A percentile compares a stretch with the other conserved stretches of the same genome.
These are phyloP conservation scores for Fragilariopsis cylindrus DNA, from an alignment of 108 stramenopile species.

Conservation along the genomic window DNA sequence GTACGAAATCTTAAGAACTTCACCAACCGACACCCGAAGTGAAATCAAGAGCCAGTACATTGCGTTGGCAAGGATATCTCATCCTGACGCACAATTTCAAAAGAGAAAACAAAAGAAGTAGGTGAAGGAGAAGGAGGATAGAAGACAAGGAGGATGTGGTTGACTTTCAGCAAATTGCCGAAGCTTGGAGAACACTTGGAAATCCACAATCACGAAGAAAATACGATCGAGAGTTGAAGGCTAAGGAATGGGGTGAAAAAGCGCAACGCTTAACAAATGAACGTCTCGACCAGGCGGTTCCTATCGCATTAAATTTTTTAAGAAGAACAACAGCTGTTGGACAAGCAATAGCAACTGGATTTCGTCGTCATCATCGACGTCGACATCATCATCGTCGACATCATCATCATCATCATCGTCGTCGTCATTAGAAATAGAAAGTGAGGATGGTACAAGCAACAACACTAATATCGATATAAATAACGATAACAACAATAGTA, in stretches of 20 bases:
- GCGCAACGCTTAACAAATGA: conserved; percentile 30
- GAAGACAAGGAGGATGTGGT: conserved; percentile 1
- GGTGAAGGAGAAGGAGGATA: neutral
- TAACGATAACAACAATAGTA: neutral
- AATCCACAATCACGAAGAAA: conserved; percentile 49
- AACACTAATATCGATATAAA: too few species aligned
- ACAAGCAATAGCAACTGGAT: conserved; percentile 39
- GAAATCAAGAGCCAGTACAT: conserved; percentile 67
- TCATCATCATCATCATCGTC: neutral
- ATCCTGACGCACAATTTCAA: conserved; percentile 72
- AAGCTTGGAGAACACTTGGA: conserved; percentile 63
- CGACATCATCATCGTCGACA: too few species aligned
- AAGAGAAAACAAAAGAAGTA: neutral
- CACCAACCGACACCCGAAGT: conserved; percentile 43
- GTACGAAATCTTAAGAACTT: conserved; percentile 70
- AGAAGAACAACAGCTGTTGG: conserved; percentile 59
- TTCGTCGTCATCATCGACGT: neutral
- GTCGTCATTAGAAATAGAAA: neutral
- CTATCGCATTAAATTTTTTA: conserved; percentile 45
- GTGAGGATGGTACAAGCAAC: too few species aligned
- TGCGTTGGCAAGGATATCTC: conserved; percentile 53
- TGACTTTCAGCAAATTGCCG: conserved; percentile 61
- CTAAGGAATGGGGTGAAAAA: conserved; percentile 44
- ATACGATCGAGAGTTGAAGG: conserved; percentile 73
- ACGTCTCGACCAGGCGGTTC: conserved; percentile 44